Percentiles rank a stretch among this genome's conserved stretches.
These are phyloP conservation scores for Rosa persica DNA, from an alignment of 306 rosid genomes.

Conservation along the genomic window DNA sequence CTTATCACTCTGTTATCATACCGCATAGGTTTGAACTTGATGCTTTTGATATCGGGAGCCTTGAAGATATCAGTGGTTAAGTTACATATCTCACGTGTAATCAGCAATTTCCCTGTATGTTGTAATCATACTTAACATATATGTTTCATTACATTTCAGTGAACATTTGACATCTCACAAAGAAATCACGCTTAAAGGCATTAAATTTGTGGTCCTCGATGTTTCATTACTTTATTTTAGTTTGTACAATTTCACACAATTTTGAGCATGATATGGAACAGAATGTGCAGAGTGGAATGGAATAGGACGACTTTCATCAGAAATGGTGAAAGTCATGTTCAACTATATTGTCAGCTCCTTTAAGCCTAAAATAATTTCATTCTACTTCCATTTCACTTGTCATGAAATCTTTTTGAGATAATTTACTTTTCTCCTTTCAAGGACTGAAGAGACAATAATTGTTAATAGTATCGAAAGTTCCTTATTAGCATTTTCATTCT, in stretches of 20 bases:
- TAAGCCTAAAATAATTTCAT: neutral
- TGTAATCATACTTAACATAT: conserved; percentile 10
- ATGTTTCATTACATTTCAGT: conserved; percentile 41
- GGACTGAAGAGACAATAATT: neutral
- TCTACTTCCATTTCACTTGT: neutral
- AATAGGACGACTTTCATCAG: conserved; percentile 37
- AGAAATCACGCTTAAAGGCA: conserved; percentile 82
- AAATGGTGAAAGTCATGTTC: conserved; percentile 46
- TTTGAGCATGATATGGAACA: conserved; percentile 47
- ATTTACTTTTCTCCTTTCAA: neutral
- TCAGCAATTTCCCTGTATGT: conserved; percentile 11
- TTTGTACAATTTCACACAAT: conserved; percentile 28
- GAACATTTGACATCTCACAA: conserved; percentile 50
- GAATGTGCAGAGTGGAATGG: conserved; percentile 42
- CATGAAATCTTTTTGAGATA: neutral
- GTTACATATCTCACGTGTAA: conserved; percentile 26
- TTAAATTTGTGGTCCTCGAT: conserved; percentile 7
- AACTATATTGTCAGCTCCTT: neutral
- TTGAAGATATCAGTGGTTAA: conserved; percentile 60
- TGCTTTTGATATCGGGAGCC: conserved; percentile 59
- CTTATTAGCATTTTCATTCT: neutral
- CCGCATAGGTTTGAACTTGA: conserved; percentile 75
- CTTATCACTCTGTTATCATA: conserved; percentile 43
- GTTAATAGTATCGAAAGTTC: neutral
- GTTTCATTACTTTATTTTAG: conserved; percentile 10